Conservation (phyloP, 352 stramenopile species). For the Saprolegnia diclina region DNA sequence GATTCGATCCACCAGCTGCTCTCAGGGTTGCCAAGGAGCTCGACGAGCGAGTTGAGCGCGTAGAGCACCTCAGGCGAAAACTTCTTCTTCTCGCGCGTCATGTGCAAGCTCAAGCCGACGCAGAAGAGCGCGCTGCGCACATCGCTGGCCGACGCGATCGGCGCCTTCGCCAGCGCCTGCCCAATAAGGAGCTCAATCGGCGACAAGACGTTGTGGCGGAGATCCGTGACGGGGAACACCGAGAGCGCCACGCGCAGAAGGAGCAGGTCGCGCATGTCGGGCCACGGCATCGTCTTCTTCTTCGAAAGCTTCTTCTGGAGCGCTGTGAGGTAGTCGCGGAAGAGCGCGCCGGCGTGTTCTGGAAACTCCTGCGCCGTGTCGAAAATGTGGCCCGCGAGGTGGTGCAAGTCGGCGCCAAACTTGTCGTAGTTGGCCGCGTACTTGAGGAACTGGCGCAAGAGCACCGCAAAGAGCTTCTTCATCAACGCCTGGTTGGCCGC, state of each 20-base stretch:
- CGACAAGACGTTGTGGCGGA: slow-evolving; percentile 92
- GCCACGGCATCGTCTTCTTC: slow-evolving; percentile 76
- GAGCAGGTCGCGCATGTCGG: slow-evolving; percentile 83
- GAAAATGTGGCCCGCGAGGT: slow-evolving; percentile 80
- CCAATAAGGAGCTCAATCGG: slow-evolving; percentile 88
- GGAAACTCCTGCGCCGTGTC: slow-evolving; percentile 86
- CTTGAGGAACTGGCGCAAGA: slow-evolving; percentile 90
- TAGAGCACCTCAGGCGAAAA: slow-evolving; percentile 82
- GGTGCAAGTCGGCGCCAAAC: slow-evolving; percentile 64
- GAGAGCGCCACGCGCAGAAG: slow-evolving; percentile 83
- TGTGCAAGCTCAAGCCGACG: slow-evolving; percentile 40
- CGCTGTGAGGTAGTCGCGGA: slow-evolving; percentile 85
- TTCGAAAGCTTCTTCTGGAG: slow-evolving; percentile 86
- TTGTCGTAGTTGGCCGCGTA: slow-evolving; percentile 64
- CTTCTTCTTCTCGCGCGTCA: slow-evolving; percentile 73
- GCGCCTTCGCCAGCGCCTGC: slow-evolving; percentile 39
- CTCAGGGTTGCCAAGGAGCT: slow-evolving; percentile 32
- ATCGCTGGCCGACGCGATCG: not conserved
- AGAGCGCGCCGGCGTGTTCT: slow-evolving; percentile 83
- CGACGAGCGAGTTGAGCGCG: slow-evolving; percentile 25
- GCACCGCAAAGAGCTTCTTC: slow-evolving; percentile 95
- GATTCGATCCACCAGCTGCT: slow-evolving; percentile 48
- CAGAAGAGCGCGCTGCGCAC: slow-evolving; percentile 20
- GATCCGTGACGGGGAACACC: slow-evolving; percentile 93
- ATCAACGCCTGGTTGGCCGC: slow-evolving; percentile 93